These are phyloP conservation scores for Cutaneotrichosporon sp. DNA, from an alignment of 1,284 basidiomycete genomes.

Conservation along the genomic window DNA sequence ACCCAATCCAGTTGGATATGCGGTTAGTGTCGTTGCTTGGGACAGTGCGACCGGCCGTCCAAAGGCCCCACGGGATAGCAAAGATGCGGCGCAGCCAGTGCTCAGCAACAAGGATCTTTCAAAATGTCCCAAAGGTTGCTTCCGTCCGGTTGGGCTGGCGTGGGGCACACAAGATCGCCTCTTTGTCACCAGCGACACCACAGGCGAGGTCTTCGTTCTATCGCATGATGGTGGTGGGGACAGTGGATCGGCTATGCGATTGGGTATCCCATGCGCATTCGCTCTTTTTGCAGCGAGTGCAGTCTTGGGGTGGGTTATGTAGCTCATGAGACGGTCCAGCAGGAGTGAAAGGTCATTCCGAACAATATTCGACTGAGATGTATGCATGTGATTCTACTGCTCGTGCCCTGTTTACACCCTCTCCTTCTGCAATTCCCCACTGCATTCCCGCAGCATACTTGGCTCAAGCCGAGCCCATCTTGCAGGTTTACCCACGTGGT, in stretches of 20 bases:
- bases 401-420: no score
- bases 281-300: not conserved
- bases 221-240: not conserved
- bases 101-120: slow-evolving; percentile 4
- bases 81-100: not conserved
- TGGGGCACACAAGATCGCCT: slow-evolving; percentile 7
- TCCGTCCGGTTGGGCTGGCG: slow-evolving; percentile 16
- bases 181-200: slow-evolving; percentile 13
- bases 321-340: no score
- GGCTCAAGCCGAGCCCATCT: not conserved
- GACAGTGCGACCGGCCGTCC: slow-evolving; percentile 7
- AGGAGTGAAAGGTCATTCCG: no score
- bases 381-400: no score
- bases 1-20: slow-evolving; percentile 8
- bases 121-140: slow-evolving; percentile 8
- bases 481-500: not conserved
- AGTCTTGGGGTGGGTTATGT: not conserved
- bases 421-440: not conserved
- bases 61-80: not conserved
- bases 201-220: slow-evolving; percentile 13
- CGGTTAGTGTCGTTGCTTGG: not conserved
- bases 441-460: no score
- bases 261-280: not conserved
- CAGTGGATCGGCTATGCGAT: not conserved
- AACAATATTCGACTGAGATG: no score